Evolutionary conservation across 2,329 filamentous ascomycete species (phyloP).

Genomic region (Talaromyces rugulosus): DNA sequence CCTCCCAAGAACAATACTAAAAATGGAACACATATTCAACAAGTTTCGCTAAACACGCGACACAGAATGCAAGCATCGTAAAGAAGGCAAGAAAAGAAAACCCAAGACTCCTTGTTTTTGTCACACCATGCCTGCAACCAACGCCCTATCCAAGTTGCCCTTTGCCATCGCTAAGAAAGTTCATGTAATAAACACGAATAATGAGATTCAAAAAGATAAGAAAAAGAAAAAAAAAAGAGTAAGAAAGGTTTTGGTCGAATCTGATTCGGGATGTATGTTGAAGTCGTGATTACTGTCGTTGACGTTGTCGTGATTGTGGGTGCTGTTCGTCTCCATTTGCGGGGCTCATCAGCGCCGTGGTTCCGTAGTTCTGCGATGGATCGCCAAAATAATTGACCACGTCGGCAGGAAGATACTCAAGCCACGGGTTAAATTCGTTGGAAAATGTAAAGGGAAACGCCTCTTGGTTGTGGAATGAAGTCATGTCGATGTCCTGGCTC

Average conservation of each 20-base stretch:
- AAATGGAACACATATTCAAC: background rate
- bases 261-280: background rate
- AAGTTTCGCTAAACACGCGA: background rate
- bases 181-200: background rate
- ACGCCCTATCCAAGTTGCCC: background rate
- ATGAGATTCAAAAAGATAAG: background rate
- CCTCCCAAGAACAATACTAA: background rate
- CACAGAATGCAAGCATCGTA: background rate
- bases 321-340: background rate
- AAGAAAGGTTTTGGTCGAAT: background rate
- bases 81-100: background rate
- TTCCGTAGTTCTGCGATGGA: conserved; percentile 17
- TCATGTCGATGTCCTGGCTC: conserved; percentile 73
- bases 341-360: background rate
- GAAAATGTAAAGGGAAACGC: conserved; percentile 36
- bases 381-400: conserved; percentile 52
- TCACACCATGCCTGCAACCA: background rate
- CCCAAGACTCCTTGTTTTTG: background rate
- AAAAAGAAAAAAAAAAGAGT: background rate
- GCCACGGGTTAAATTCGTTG: conserved; percentile 67
- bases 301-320: background rate
- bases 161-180: background rate
- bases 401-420: conserved; percentile 68
- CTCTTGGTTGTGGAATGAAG: conserved; percentile 47
- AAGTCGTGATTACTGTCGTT: background rate